phyloP scores from a whole-genome alignment of 2,329 filamentous ascomycete genomes.

The Colletotrichum lindemuthianum region DNA sequence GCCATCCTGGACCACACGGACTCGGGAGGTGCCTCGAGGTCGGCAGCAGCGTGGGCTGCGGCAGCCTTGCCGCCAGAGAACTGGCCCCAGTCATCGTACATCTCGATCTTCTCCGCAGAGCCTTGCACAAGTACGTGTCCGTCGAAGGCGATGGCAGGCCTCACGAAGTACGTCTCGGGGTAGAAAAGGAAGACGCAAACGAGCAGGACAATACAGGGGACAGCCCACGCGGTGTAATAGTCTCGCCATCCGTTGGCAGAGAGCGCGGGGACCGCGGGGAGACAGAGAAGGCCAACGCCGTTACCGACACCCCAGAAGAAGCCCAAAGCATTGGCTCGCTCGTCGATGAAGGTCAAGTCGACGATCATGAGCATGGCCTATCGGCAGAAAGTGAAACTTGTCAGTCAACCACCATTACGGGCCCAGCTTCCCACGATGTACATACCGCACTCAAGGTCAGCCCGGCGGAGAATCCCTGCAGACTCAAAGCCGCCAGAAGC shows the following conservation, averaged over 20 bases:
- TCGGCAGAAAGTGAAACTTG: neutral
- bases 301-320: slow-evolving; percentile 46
- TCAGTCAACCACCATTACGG: neutral
- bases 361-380: slow-evolving; percentile 49
- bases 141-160: slow-evolving; percentile 52
- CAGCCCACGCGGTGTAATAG: slow-evolving; percentile 46
- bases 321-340: slow-evolving; percentile 47
- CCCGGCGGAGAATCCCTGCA: slow-evolving; percentile 47
- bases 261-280: slow-evolving; percentile 43
- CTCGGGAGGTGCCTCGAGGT: slow-evolving; percentile 7
- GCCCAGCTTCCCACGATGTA: neutral
- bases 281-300: slow-evolving; percentile 40
- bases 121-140: slow-evolving; percentile 51
- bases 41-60: slow-evolving; percentile 7
- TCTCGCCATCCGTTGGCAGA: slow-evolving; percentile 43
- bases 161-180: slow-evolving; percentile 53
- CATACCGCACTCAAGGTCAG: slow-evolving; percentile 44
- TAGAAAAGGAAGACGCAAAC: slow-evolving; percentile 44
- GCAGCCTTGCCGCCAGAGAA: slow-evolving; percentile 24
- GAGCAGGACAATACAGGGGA: slow-evolving; percentile 40
- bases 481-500: slow-evolving; percentile 43
- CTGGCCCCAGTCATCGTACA: slow-evolving; percentile 47
- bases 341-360: slow-evolving; percentile 51
- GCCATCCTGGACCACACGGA: slow-evolving; percentile 21
- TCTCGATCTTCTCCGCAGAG: slow-evolving; percentile 48